Base-by-base conservation (phyloP, 768 basidiomycete species). In the Boletus bicolor region DNA sequence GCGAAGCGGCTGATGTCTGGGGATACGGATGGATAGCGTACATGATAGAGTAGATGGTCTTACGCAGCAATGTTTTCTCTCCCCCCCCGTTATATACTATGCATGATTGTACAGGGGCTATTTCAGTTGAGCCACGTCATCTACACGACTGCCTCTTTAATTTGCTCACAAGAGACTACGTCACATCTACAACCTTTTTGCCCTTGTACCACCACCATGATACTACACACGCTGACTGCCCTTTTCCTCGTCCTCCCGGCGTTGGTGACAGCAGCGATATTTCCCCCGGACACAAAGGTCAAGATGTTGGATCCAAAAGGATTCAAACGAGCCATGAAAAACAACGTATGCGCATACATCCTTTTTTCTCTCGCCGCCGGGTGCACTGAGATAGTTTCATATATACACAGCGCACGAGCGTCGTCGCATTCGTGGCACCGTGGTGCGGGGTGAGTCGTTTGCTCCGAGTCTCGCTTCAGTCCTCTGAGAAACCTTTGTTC, bases 341-440 rank as follows among this genome's bases (percentile, higher is more conserved):
- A 76, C 44, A 89, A 91, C 62, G 92, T 93, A 70, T 55, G 87
- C 75, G 36, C 55, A 51, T 38, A 32, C 17, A 12, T 7, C 26
- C n/a, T 28, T 30, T 24, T 34, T 11, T 41, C 8, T 41, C 8
- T 37, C 14, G 5, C 9, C 17, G n/a, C 21, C 30, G 24, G 19
- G 49, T 51, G 17, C 17, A 43, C 54, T 37, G 17, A 57, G 37
- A 19, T 34, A 5, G 41, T n/a, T 32, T 38, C 32, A 30, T 32
- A 51, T 19, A 7, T 11, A 37, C 45, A 10, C 62, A 92, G 91
- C 76, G 81, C 73, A 88, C 91, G 34, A 82, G 79, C 57, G 71
- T 94, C 66, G 86, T 96, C 17, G 94, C 92, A 2, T 97, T 95
- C 67, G 88, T 94, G 12, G 94, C 94, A n/a, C 90, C 93, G 4